Evolutionary conservation across 169 alveolate genomes (phyloP), one percentile per base, ranked within the genome.

Genomic region (Plasmodium vivax): DNA sequence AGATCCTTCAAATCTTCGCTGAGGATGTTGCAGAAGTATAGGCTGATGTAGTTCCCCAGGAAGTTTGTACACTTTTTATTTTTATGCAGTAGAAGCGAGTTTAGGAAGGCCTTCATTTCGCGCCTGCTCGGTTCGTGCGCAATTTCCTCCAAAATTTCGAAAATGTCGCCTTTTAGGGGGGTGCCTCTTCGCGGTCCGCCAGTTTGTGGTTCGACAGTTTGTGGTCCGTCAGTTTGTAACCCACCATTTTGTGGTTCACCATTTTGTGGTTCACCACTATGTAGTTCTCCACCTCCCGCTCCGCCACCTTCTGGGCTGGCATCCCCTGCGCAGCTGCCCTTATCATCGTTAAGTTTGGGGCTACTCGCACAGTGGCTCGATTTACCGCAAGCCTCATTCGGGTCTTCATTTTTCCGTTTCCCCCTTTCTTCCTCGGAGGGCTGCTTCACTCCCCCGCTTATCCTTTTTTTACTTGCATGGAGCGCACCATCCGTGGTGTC

Each of bases 1-100:
- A 92, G 45, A 41, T 92, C 85, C 41, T 83, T 82, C 77, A 92
- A 47, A 72, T 92, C 95, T 82, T 92, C 84, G 75, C 95, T 92
- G 27, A 92, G 62, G 23, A 92, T 73, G 77, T 92, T 92, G 58
- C 95, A 92, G 51, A 92, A 92, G 56, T 92, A 92, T 16, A 92
- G 84, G 58, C 95, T 92, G 47, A 92, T 51, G 62, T 56, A 81
- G 56, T 92, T 92, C 74, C 95, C 95, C 34, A 92, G 45, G 32
- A 92, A 45, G n/a, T 45, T 71, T 32, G 92, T 51, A 19, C 80
- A 74, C 19, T 72, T 73, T 23, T 82, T 92, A 47, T 73, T 92
- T 92, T 92, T 92, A 92, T 92, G 83, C 56, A 92, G 72, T 47
- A 92, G 83, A 38, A 92, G 84, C 14, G 45, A 23, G 38, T 92